A percentile compares a stretch with the other conserved stretches of the same genome.
phyloP scores from a whole-genome alignment of 441 rosid species.

The California macrophylla region DNA sequence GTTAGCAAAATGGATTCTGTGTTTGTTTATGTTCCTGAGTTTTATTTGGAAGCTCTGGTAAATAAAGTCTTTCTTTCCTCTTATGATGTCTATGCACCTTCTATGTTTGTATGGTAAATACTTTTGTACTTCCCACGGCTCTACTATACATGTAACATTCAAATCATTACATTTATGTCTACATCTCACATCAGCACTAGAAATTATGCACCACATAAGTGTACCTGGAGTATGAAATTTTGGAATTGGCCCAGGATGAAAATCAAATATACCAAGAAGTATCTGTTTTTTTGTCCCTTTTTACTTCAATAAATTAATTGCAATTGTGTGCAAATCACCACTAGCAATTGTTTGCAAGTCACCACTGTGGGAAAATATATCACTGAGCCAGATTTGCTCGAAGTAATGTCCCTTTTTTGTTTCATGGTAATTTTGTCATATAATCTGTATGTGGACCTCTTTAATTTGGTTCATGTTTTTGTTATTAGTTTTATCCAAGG shows the following conservation, averaged over 20 bases:
- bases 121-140: not conserved
- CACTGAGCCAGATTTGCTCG: not conserved
- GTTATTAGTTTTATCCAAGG: constrained; percentile 3
- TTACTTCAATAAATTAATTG: not conserved
- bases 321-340: not conserved
- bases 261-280: not conserved
- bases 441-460: not conserved
- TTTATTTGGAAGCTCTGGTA: constrained; percentile 89
- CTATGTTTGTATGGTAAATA: not conserved
- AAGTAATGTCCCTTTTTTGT: constrained; percentile 1
- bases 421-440: not conserved
- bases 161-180: not conserved
- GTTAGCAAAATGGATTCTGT: constrained; percentile 83
- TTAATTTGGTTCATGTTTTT: constrained; percentile 6
- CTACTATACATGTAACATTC: not conserved
- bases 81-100: constrained; percentile 8
- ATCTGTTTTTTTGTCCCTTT: not conserved
- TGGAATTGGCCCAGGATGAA: not conserved
- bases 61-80: constrained; percentile 15
- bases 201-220: not conserved
- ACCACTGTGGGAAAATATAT: not conserved
- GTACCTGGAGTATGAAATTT: constrained; percentile 3
- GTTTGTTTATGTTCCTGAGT: constrained; percentile 80
- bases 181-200: constrained; percentile 1
- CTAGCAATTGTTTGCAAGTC: not conserved